Evolutionary conservation across 768 basidiomycete genomes (phyloP).

Genomic region (Tulasnella sp.): DNA sequence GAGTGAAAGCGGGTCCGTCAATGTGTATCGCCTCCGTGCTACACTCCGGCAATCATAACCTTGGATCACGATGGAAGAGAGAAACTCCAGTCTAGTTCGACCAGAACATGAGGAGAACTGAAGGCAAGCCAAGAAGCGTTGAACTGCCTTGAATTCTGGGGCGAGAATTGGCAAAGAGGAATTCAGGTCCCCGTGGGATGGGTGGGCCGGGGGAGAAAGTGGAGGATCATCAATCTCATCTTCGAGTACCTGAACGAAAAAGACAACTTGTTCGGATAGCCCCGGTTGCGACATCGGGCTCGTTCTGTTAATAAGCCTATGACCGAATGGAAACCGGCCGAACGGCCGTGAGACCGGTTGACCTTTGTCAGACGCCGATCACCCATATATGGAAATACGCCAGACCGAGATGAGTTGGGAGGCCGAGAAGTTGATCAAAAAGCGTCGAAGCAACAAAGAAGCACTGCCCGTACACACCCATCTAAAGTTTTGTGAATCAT

Average conservation of each 20-base stretch:
- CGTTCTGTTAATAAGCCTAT: background rate
- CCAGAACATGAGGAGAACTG: background rate
- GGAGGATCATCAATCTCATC: background rate
- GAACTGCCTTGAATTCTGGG: background rate
- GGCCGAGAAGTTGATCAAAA: background rate
- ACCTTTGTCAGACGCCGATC: background rate
- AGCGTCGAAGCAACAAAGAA: background rate
- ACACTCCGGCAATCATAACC: background rate
- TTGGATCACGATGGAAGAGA: background rate
- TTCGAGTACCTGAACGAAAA: background rate
- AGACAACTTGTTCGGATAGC: background rate
- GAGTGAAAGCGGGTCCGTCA: background rate
- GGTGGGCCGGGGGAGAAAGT: background rate
- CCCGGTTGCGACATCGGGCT: background rate
- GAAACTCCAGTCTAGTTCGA: background rate
- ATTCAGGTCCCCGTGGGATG: background rate
- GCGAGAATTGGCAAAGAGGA: background rate
- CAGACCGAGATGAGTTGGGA: background rate
- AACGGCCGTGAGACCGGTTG: background rate
- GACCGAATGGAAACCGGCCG: background rate
- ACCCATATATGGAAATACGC: background rate
- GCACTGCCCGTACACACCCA: background rate
- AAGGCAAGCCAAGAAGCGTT: background rate
- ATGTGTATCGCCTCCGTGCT: background rate
- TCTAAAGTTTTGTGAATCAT: too few species aligned